Base-by-base conservation (phyloP, 495 filamentous ascomycete genomes). In the Aspergillus mulundensis region DNA sequence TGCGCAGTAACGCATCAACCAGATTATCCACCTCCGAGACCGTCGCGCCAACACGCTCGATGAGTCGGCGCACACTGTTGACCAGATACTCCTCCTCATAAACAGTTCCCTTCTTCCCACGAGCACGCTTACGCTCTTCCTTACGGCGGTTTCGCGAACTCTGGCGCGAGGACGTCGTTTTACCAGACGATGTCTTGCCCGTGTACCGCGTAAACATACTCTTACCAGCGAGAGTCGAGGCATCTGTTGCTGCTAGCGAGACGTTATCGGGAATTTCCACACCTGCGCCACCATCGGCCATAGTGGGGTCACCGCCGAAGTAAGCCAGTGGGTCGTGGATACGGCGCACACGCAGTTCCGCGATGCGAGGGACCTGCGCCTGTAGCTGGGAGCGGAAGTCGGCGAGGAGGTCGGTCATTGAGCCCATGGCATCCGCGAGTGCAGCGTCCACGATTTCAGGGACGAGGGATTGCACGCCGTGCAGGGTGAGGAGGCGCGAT, bases 11-110 rank as follows among this genome's bases (percentile, higher is more conserved):
- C 0, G 84, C 88, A 61, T 87, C 82, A 0, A 95, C 81, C 11
- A 97, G 77, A 30, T 83, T 70, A 65, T 82, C 77, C 0, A 88
- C 81, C 61, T 97, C 94, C 0, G 75, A 72, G 16, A 81, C 75
- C 1, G 86, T 75, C 8, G 72, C 72, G 65, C 91, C 90, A n/a
- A 96, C 82, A 18, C 92, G 78, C 65, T 96, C 90, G 20, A 95
- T 82, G 38, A 97, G 76, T 34, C 94, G 75, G n/a, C 86, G 78
- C 32, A 96, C 84, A 59, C 85, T 90, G 63, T 89, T 93, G 42
- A 96, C 84, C 11, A 98, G 78, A 67, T 98, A 97, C 70, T 97
- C 94, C 68, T 97, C 94, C 64, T 98, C 94, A 66, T 97, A 98
- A 5, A 98, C 87, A 40, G 87, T 96, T 15, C 94, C 94, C 77